Base-by-base conservation (phyloP, 345 rosid species). In the Schrenkiella parvula region DNA sequence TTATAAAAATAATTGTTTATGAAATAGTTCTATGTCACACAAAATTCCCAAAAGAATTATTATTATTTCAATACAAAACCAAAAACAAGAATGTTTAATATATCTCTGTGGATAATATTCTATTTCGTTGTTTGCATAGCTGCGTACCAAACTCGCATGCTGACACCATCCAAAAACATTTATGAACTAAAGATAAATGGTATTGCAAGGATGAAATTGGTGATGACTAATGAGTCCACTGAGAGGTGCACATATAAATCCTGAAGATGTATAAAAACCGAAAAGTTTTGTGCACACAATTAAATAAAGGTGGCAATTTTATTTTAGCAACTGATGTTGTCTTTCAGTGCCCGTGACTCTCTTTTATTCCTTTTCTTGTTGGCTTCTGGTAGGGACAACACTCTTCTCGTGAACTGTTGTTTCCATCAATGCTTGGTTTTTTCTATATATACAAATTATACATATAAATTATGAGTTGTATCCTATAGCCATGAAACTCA, bases 271-370 rank as follows among this genome's bases (percentile, higher is more conserved):
- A 62, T 31, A 62, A 31, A 52, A 62, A 54, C 8, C 6, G 34
- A 74, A 73, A 56, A 66, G 18, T 19, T 19, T 28, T 18, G 51
- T 44, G 48, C 63, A 56, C 35, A 46, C 29, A 53, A 15, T 29
- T 29, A 29, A 54, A 32, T 57, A 23, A 12, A 47, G 54, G 51
- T 66, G 52, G 66, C 66, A 23, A 29, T 17, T 28, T 65, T 34
- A 55, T 43, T 74, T 23, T 34, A 60, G 22, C 21, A 61, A 61
- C 62, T 31, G 70, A 51, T 75, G 79, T 61, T 68, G 42, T 61
- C 74, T 68, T 75, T 52, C 64, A 68, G 70, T 75, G 74, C 70
- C 79, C 74, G 79, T 75, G 79, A 75, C 74, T 75, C 72, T 64
- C 41, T 75, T 55, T 67, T 51, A 60, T 66, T 50, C 60, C 55